Percentiles rank a stretch among this genome's conserved stretches.
phyloP scores from a whole-genome alignment of 192 early-diverging fungal species.

The Coemansia sp. region DNA sequence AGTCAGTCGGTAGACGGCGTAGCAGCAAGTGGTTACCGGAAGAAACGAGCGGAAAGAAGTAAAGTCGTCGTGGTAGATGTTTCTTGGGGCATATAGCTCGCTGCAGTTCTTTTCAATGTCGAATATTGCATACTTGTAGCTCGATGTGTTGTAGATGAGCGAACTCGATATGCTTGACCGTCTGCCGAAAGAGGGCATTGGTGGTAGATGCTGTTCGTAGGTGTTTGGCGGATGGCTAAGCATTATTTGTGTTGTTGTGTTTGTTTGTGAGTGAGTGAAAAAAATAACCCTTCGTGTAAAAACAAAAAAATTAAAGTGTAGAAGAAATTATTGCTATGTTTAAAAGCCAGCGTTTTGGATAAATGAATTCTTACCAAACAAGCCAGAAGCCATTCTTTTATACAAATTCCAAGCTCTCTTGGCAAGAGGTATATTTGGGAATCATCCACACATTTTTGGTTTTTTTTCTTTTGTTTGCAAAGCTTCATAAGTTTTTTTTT shows the following conservation, averaged over 20 bases:
- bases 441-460: too few species aligned
- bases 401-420: too few species aligned
- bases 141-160: constrained; percentile 11
- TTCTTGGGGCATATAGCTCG: constrained; percentile 7
- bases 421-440: too few species aligned
- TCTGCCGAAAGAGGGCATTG: constrained; percentile 10
- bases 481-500: too few species aligned
- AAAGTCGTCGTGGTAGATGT: constrained; percentile 14
- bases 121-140: constrained; percentile 24
- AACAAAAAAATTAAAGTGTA: too few species aligned
- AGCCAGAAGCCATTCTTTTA: too few species aligned
- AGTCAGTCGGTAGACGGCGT: constrained; percentile 17
- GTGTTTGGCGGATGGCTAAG: neutral
- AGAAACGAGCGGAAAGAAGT: constrained; percentile 15
- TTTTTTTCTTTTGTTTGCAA: too few species aligned
- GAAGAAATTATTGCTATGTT: too few species aligned
- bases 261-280: neutral
- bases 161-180: neutral
- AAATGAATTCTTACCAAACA: too few species aligned
- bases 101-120: constrained; percentile 9
- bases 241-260: neutral
- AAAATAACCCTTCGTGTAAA: too few species aligned
- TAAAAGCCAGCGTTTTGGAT: too few species aligned
- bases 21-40: constrained; percentile 18
- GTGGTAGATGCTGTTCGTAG: constrained; percentile 7